These are phyloP conservation scores for Colletotrichum cereale DNA, from an alignment of 2,329 filamentous ascomycete genomes.

Conservation along the genomic window DNA sequence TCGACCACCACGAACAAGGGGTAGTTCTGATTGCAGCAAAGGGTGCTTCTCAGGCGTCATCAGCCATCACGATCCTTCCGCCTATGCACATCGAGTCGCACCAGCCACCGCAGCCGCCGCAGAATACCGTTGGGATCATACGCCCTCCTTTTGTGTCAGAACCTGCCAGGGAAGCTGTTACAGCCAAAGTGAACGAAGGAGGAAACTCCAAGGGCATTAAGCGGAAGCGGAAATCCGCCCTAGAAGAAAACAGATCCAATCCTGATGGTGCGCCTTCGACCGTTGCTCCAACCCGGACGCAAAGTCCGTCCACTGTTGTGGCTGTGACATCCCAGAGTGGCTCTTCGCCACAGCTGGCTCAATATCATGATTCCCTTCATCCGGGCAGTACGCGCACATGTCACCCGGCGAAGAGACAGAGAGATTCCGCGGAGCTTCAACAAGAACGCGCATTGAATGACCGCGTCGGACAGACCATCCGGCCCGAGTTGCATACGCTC, in stretches of 20 bases:
- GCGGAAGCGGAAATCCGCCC: constrained; percentile 21
- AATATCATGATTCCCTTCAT: not conserved
- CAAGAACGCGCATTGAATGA: constrained; percentile 2
- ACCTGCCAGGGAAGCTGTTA: not conserved
- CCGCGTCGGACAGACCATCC: not conserved
- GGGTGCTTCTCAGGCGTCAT: not conserved
- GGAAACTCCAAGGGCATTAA: not conserved
- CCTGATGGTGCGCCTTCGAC: not conserved
- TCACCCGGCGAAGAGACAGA: constrained; percentile 17
- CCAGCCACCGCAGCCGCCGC: no score
- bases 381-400: not conserved
- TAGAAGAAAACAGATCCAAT: not conserved
- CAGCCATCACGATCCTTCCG: not conserved
- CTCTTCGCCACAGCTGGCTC: not conserved
- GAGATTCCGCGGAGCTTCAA: not conserved
- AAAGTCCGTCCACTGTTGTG: not conserved
- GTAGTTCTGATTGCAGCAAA: not conserved
- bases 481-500: not conserved
- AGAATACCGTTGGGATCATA: not conserved
- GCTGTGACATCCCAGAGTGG: not conserved
- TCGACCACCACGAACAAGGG: constrained; percentile 9
- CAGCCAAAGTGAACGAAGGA: not conserved
- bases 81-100: not conserved
- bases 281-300: not conserved
- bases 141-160: not conserved